Evolutionary conservation across 768 basidiomycete genomes (phyloP), one percentile per base, ranked within the genome.

Genomic region (Boletales sp.): DNA sequence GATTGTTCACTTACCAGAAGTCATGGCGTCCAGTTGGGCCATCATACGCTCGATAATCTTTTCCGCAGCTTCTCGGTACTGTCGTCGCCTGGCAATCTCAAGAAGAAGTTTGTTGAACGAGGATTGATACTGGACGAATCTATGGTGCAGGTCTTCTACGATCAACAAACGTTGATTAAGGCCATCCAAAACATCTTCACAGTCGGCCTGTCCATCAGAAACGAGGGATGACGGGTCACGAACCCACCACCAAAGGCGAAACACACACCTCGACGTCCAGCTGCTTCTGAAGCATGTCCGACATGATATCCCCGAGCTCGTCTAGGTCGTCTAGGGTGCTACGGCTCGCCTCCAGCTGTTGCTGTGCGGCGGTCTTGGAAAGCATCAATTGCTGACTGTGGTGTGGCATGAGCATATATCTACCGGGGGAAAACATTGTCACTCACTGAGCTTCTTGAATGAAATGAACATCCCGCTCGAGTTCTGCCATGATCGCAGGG

Each of bases 221-320:
- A 29, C 19, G 8, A n/a, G 15, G 14, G 15, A 24, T 17, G 2
- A 3, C 8, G 45, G 18, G 31, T 19, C 40, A 32, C 27, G 30
- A 29, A 15, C 17, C 34, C 15, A 27, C 18, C 4, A 24, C 14
- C 15, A 37, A 27, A 5, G 37, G 36, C 14, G 21, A 47, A 42
- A 40, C 32, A 52, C 32, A 52, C 43, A 87, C 87, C 77, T 91
- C 86, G 7, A 88, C 78, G 7, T 68, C 66, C 46, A 86, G 79
- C 61, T 90, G 87, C 13, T 75, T 78, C 38, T 77, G 74, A 6
- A 92, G 65, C 85, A 92, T 89, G 45, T 85, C 84, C 0, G 74
- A 72, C 83, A 92, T 89, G 45, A 90, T 87, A 17, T 86, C 82
- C 2, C 83, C 90, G 4, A 92, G 74, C 56, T 86, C 83, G 41